Percentiles rank a stretch among this genome's conserved stretches.
Evolutionary conservation across 495 filamentous ascomycete species (phyloP).

Genomic region (Penicillium subrubescens): DNA sequence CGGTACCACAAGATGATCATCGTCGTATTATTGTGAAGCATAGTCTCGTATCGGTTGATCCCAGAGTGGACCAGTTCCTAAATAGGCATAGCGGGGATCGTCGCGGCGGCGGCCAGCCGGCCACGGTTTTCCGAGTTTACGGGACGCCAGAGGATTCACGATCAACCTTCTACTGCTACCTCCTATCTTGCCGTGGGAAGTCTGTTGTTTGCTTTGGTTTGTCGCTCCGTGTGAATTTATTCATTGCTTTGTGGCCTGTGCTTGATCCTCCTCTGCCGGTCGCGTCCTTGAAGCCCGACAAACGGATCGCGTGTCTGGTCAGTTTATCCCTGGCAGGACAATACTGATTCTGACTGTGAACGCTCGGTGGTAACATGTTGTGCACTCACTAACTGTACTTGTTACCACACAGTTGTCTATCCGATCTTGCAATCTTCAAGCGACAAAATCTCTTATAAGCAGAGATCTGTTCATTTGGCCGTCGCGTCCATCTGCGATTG

Average conservation of each 20-base stretch:
- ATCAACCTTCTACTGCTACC: not conserved
- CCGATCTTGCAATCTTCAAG: not conserved
- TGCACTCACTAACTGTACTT: slow-evolving; percentile 8
- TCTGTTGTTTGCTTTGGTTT: not conserved
- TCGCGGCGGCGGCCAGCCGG: not conserved
- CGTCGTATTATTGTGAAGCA: not conserved
- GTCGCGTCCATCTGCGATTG: slow-evolving; percentile 1
- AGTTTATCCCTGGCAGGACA: slow-evolving; percentile 20
- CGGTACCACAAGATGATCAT: not conserved
- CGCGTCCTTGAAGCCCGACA: slow-evolving; percentile 5
- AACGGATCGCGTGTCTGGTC: slow-evolving; percentile 26
- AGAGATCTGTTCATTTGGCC: not conserved
- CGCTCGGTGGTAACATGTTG: not conserved
- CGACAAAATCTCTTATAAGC: not conserved
- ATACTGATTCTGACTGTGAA: not conserved
- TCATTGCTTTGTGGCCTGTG: not conserved
- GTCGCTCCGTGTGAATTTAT: not conserved
- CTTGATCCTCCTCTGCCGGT: not conserved
- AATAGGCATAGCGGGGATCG: slow-evolving; percentile 24
- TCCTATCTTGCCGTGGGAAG: not conserved
- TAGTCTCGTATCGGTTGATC: not conserved
- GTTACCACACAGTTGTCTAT: slow-evolving; percentile 4
- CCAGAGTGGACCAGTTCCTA: slow-evolving; percentile 4
- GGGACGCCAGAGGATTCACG: not conserved
- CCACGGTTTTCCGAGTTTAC: slow-evolving; percentile 10